Evolutionary conservation across 1,139 yeast species (phyloP).

Genomic region (Suhomyces terraborum): DNA sequence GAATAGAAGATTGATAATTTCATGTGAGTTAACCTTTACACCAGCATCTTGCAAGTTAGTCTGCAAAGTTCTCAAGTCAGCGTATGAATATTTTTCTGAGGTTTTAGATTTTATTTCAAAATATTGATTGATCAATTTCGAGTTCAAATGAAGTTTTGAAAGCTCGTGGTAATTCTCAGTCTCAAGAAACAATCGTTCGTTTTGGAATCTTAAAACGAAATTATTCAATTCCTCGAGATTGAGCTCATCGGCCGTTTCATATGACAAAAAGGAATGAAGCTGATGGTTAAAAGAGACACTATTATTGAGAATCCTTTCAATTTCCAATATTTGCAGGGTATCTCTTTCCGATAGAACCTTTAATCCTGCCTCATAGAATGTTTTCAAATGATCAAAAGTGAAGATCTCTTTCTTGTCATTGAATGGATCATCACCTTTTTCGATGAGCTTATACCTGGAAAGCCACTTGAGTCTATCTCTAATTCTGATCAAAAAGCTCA

Average conservation of each 20-base stretch:
- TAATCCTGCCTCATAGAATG: constrained; percentile 45
- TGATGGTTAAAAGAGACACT: constrained; percentile 35
- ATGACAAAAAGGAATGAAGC: constrained; percentile 30
- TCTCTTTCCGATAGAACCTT: constrained; percentile 35
- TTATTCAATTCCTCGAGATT: constrained; percentile 26
- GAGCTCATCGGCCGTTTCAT: constrained; percentile 28
- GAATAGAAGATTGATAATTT: constrained; percentile 25
- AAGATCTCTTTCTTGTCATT: constrained; percentile 40
- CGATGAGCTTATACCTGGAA: constrained; percentile 34
- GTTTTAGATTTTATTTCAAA: constrained; percentile 17
- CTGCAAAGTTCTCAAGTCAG: constrained; percentile 30
- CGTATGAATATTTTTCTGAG: constrained; percentile 17
- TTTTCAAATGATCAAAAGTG: constrained; percentile 37
- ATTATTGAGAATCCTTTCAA: constrained; percentile 28
- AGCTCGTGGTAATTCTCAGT: constrained; percentile 30
- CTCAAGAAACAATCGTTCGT: constrained; percentile 31
- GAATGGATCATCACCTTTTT: constrained; percentile 46
- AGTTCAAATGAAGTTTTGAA: constrained; percentile 30
- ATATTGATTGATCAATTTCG: constrained; percentile 25
- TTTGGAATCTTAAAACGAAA: constrained; percentile 29
- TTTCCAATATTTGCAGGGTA: constrained; percentile 17
- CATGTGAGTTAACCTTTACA: constrained; percentile 25
- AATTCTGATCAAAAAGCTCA: constrained; percentile 50
- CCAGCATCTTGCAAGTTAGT: constrained; percentile 29
- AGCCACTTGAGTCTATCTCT: constrained; percentile 55